A percentile compares a stretch with the other conserved stretches of the same genome.
phyloP scores from a whole-genome alignment of 2,329 filamentous ascomycete genomes.

The Capronia americana region DNA sequence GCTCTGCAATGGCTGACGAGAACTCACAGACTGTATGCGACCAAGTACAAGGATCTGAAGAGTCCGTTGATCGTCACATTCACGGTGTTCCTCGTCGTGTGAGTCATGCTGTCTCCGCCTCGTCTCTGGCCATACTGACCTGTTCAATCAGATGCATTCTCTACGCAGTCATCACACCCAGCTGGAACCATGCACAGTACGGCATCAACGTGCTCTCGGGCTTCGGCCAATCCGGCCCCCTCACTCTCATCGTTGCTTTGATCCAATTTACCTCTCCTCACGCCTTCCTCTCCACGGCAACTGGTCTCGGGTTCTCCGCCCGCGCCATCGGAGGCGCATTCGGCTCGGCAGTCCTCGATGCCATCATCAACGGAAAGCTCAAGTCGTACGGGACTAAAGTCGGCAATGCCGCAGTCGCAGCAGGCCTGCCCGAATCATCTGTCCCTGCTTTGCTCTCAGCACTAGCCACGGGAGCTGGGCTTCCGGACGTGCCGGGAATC shows the following conservation, averaged over 20 bases:
- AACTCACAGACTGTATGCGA: conserved; percentile 50
- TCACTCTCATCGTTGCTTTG: conserved; percentile 58
- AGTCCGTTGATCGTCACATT: conserved; percentile 57
- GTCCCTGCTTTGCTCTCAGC: conserved; percentile 50
- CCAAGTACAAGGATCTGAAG: conserved; percentile 57
- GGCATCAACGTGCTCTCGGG: conserved; percentile 57
- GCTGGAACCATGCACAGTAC: conserved; percentile 55
- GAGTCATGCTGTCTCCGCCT: conserved; percentile 37
- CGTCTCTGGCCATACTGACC: conserved; percentile 19
- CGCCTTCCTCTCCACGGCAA: conserved; percentile 60
- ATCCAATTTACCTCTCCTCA: conserved; percentile 63
- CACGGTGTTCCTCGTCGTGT: conserved; percentile 55
- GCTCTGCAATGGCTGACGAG: conserved; percentile 13
- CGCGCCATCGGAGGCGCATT: conserved; percentile 62
- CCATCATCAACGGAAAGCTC: conserved; percentile 59
- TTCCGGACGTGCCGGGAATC: conserved; percentile 47
- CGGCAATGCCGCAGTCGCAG: conserved; percentile 49
- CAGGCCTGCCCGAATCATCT: conserved; percentile 52
- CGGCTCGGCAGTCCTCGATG: conserved; percentile 59
- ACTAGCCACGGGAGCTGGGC: conserved; percentile 45
- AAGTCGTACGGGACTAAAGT: conserved; percentile 52
- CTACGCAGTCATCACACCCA: conserved; percentile 55
- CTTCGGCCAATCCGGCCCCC: conserved; percentile 58
- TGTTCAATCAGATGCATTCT: conserved; percentile 49
- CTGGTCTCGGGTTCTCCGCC: conserved; percentile 60